Evolutionary conservation across 116 monocot genomes (phyloP).

Genomic region (Iris pallida): DNA sequence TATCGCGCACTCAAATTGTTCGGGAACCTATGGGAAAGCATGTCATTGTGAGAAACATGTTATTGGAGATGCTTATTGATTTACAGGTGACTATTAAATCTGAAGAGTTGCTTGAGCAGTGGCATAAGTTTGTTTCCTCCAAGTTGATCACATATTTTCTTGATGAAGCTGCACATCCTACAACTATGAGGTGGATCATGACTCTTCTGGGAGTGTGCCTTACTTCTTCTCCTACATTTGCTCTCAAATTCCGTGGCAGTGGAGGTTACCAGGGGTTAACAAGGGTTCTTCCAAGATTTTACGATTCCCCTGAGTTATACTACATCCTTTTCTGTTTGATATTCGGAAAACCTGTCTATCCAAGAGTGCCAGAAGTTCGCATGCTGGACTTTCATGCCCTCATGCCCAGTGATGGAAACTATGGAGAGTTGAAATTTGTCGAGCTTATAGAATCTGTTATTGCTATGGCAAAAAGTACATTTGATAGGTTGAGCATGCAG

Average conservation of each 20-base stretch:
- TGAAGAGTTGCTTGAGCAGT: slow-evolving; percentile 93
- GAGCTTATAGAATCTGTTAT: slow-evolving; percentile 81
- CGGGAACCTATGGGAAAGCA: slow-evolving; percentile 97
- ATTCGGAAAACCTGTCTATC: slow-evolving; percentile 88
- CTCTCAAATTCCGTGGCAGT: slow-evolving; percentile 68
- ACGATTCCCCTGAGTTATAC: slow-evolving; percentile 95
- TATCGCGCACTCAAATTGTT: slow-evolving; percentile 35
- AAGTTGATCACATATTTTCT: slow-evolving; percentile 95
- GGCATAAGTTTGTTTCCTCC: slow-evolving; percentile 99
- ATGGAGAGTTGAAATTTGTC: slow-evolving; percentile 75
- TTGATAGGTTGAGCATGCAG: slow-evolving; percentile 70
- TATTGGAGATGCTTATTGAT: slow-evolving; percentile 97
- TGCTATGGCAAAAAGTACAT: slow-evolving; percentile 83
- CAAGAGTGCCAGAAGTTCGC: slow-evolving; percentile 86
- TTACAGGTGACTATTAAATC: slow-evolving; percentile 83
- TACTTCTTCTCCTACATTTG: slow-evolving; percentile 77
- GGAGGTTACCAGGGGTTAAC: slow-evolving; percentile 75
- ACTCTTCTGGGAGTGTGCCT: slow-evolving; percentile 94
- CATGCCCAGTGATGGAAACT: slow-evolving; percentile 78
- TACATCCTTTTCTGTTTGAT: slow-evolving; percentile 87
- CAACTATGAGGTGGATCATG: slow-evolving; percentile 98
- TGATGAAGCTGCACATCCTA: slow-evolving; percentile 98
- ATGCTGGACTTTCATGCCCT: slow-evolving; percentile 92
- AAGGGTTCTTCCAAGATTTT: slow-evolving; percentile 76
- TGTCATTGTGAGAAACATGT: slow-evolving; percentile 96